These are phyloP conservation scores for Metschnikowia matae DNA, from an alignment of 805 yeast genomes.

Conservation along the genomic window DNA sequence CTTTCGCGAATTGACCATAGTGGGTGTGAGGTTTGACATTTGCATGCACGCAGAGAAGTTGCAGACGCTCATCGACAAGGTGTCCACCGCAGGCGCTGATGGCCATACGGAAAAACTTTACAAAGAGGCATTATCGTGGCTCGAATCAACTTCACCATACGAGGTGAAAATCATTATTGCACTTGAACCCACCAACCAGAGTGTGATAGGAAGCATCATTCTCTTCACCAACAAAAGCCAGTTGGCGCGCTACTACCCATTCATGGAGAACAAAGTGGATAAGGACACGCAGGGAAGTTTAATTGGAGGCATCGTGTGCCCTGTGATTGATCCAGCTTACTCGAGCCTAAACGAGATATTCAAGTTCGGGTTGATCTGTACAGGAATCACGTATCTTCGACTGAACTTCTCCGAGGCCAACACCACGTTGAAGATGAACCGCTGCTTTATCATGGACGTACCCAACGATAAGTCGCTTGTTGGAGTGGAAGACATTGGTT, in stretches of 20 bases:
- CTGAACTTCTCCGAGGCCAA: constrained; percentile 25
- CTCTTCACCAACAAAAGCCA: constrained; percentile 44
- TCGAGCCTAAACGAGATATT: constrained; percentile 51
- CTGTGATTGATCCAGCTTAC: constrained; percentile 51
- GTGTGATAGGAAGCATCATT: constrained; percentile 50
- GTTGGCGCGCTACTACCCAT: constrained; percentile 48
- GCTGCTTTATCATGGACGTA: constrained; percentile 37
- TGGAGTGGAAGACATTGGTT: constrained; percentile 43
- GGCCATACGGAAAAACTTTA: constrained; percentile 31
- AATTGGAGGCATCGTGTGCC: constrained; percentile 51
- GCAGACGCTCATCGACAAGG: constrained; percentile 33
- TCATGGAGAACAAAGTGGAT: constrained; percentile 39
- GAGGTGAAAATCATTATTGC: constrained; percentile 49
- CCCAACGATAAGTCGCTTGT: constrained; percentile 30
- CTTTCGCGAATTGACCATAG: constrained; percentile 51
- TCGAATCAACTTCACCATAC: constrained; percentile 24
- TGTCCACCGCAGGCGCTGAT: constrained; percentile 11
- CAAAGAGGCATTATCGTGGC: constrained; percentile 31
- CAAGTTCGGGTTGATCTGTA: constrained; percentile 53
- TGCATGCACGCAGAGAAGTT: constrained; percentile 43
- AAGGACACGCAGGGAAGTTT: constrained; percentile 13
- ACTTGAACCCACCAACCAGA: constrained; percentile 48
- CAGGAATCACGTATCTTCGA: constrained; percentile 24
- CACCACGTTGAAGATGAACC: constrained; percentile 21
- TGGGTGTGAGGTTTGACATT: constrained; percentile 56